A percentile compares a stretch with the other conserved stretches of the same genome.
phyloP scores from a whole-genome alignment of 345 rosid genomes.

The Citrus sp. region DNA sequence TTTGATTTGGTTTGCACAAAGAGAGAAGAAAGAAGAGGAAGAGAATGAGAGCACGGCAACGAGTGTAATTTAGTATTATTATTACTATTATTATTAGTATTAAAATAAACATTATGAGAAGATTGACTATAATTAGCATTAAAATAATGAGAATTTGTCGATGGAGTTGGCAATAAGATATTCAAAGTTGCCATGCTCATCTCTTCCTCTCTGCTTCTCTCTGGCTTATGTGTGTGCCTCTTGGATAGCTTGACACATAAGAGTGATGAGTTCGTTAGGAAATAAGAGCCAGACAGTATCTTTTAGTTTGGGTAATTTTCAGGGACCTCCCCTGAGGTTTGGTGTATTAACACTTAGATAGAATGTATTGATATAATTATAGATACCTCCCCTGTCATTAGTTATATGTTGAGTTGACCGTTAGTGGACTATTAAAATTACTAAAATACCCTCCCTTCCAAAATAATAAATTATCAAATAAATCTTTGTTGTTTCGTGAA shows the following conservation, averaged over 20 bases:
- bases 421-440: too few relatives aligned
- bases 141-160: conserved; percentile 22
- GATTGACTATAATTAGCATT: background rate
- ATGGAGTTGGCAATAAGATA: conserved; percentile 36
- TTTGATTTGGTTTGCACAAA: conserved; percentile 9
- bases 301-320: background rate
- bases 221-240: background rate
- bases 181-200: conserved; percentile 41
- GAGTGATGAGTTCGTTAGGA: background rate
- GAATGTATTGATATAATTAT: too few relatives aligned
- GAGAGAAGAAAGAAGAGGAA: conserved; percentile 12
- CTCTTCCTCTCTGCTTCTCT: background rate
- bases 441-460: too few relatives aligned
- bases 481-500: too few relatives aligned
- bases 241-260: background rate
- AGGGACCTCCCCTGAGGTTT: too few relatives aligned
- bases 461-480: too few relatives aligned
- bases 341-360: too few relatives aligned
- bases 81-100: background rate
- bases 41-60: conserved; percentile 6
- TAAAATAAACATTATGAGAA: background rate
- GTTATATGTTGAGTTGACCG: too few relatives aligned
- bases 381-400: fast-evolving
- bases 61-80: background rate
- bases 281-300: background rate